Evolutionary conservation across 2,329 filamentous ascomycete genomes (phyloP).

Genomic region (Escovopsis sp.): DNA sequence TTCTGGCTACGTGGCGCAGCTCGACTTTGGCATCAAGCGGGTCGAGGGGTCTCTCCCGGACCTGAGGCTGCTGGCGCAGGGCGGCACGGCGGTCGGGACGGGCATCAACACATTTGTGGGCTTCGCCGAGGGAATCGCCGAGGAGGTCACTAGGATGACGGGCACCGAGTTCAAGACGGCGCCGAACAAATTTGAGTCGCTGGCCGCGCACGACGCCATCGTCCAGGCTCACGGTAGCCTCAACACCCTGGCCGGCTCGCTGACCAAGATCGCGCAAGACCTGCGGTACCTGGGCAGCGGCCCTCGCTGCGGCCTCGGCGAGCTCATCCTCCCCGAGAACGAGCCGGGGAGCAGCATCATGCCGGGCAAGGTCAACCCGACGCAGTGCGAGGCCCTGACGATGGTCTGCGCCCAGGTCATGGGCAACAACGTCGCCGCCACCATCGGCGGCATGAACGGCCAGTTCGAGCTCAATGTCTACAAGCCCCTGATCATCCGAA

Average conservation of each 20-base stretch:
- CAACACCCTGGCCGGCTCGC: constrained; percentile 79
- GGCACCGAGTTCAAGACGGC: constrained; percentile 89
- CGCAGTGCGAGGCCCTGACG: constrained; percentile 91
- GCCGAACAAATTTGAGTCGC: constrained; percentile 96
- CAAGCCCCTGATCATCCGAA: constrained; percentile 92
- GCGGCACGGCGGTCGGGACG: constrained; percentile 91
- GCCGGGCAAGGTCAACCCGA: constrained; percentile 99
- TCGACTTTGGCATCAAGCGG: constrained; percentile 79
- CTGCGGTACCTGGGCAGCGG: constrained; percentile 94
- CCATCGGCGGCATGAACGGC: constrained; percentile 89
- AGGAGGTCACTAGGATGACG: constrained; percentile 83
- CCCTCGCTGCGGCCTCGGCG: constrained; percentile 86
- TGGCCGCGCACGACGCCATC: constrained; percentile 89
- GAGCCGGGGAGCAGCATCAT: constrained; percentile 97
- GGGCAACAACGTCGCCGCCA: constrained; percentile 88
- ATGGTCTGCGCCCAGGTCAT: constrained; percentile 98
- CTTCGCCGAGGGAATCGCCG: constrained; percentile 84
- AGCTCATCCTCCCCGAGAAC: constrained; percentile 89
- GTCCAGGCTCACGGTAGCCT: constrained; percentile 87
- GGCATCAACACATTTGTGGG: constrained; percentile 96
- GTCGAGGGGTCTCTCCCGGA: constrained; percentile 71
- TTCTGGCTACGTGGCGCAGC: constrained; percentile 89
- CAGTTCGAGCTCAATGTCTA: constrained; percentile 99
- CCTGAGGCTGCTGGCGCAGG: constrained; percentile 77
- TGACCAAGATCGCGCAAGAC: constrained; percentile 97